phyloP scores from a whole-genome alignment of 176 grass and related monocot genomes.

The Neostapfia colusana region DNA sequence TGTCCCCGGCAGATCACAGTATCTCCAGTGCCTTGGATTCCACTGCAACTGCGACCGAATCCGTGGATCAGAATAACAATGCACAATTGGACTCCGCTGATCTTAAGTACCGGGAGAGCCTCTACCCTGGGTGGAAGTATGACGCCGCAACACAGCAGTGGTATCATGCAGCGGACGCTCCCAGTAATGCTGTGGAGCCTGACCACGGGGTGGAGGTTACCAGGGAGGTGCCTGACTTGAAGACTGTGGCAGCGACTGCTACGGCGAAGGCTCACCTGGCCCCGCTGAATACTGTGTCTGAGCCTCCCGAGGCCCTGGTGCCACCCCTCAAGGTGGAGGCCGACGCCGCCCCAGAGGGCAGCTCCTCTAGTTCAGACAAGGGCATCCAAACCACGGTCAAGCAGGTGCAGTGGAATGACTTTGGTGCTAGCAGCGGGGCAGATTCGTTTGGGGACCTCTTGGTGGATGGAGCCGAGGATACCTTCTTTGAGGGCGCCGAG shows the following conservation, averaged over 20 bases:
- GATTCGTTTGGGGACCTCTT: slow-evolving; percentile 40
- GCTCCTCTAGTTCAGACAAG: slow-evolving; percentile 29
- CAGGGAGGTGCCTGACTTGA: background rate
- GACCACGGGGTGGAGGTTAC: background rate
- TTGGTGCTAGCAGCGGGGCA: slow-evolving; percentile 25
- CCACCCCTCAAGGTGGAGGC: background rate
- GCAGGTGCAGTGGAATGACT: slow-evolving; percentile 86
- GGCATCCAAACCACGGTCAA: slow-evolving; percentile 54
- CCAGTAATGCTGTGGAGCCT: slow-evolving; percentile 27
- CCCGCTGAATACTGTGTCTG: background rate
- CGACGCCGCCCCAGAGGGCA: background rate
- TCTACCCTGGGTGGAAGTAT: slow-evolving; percentile 85
- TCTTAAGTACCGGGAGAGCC: slow-evolving; percentile 59
- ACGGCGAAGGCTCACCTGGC: background rate
- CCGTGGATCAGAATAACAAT: slow-evolving; percentile 18
- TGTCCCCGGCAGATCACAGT: background rate
- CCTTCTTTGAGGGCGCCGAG: slow-evolving; percentile 12
- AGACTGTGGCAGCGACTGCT: background rate
- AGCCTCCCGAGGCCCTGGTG: background rate
- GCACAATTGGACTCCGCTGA: slow-evolving; percentile 32
- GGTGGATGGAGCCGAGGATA: slow-evolving; percentile 19
- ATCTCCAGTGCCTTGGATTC: slow-evolving; percentile 23
- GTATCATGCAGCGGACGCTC: slow-evolving; percentile 64
- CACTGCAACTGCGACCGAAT: background rate
- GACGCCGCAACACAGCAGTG: slow-evolving; percentile 60